Base-by-base conservation (phyloP, 306 rosid species). In the Vigna unguiculata region DNA sequence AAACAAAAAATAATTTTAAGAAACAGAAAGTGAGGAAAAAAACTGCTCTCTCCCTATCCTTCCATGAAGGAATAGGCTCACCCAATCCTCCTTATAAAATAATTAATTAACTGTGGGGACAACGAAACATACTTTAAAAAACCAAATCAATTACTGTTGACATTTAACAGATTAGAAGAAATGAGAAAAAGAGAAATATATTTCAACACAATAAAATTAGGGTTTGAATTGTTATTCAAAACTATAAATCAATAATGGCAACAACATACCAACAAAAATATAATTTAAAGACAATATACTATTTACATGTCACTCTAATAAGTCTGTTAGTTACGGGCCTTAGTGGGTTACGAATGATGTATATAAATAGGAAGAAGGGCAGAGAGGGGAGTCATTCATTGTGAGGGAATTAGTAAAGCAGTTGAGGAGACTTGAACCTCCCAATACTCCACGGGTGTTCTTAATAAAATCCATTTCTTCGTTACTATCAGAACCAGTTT, bases 151-250 rank as follows among this genome's bases (percentile, higher is more conserved):
- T 28, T 57, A 48, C 24, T 36, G 36, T 40, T 53, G 34, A 73
- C 41, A 43, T 64, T 64, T 52, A 62, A 52, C 12, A 53, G 28
- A 72, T 19, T 38, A 24, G 25, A 63, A 19, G 40, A 71, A 72
- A 62, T 48, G 5, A 19, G 34, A 43, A 19, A 73, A 16, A 19
- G 45, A 28, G 20, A 62, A 64, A 24, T 14, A 63, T 15, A 62
- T 79, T 72, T 71, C 78, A 72, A 64, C 17, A 49, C 17, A 49
- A 71, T 40, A 58, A 79, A 67, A 41, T 67, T 25, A 59, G 40
- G 30, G 25, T 34, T 36, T 1, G 20, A 19, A 52, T 52, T 32
- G 13, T 40, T 9, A 40, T 9, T 9, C 13, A 9, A 1, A 40
- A 40, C 13, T 40, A 40, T 40, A 40, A 40, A 40, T 40, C 4